phyloP scores from a whole-genome alignment of 768 basidiomycete species.

The Pisolithus orientalis region DNA sequence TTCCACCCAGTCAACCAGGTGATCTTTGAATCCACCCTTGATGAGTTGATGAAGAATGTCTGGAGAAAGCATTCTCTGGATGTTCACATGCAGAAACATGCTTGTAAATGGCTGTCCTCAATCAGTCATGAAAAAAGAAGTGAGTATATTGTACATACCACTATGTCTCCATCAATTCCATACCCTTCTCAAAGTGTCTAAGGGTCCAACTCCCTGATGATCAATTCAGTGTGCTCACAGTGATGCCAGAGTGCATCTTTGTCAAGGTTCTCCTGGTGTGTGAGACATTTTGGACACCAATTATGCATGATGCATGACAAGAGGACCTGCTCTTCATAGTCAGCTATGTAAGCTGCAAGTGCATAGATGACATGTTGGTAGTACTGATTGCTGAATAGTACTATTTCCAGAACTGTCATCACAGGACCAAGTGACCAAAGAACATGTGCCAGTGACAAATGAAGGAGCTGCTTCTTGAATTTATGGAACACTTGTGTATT shows the following conservation, averaged over 20 bases:
- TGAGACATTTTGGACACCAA: conserved; percentile 14
- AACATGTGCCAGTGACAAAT: conserved; percentile 10
- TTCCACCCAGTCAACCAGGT: conserved; percentile 30
- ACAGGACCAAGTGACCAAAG: conserved; percentile 5
- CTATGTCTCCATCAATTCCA: not conserved
- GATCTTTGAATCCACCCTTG: conserved; percentile 41
- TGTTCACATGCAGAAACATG: conserved; percentile 16
- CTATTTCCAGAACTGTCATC: conserved; percentile 13
- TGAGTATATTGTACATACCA: not conserved
- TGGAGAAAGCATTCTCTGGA: conserved; percentile 31
- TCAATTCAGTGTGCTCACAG: conserved; percentile 15
- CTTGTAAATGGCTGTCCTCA: not conserved
- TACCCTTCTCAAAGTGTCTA: conserved; percentile 19
- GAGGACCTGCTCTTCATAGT: conserved; percentile 17
- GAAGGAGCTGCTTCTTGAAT: conserved; percentile 16
- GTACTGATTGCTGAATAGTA: conserved; percentile 13
- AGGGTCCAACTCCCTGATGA: conserved; percentile 6
- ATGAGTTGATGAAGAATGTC: conserved; percentile 42
- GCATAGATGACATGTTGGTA: conserved; percentile 14
- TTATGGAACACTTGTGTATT: conserved; percentile 5
- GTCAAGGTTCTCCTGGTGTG: not conserved
- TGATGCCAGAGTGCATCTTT: conserved; percentile 2
- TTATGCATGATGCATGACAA: conserved; percentile 9
- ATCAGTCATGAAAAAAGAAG: not conserved
- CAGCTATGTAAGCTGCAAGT: conserved; percentile 12